phyloP scores from a whole-genome alignment of 2,329 filamentous ascomycete genomes.

The Trichoderma sp. region DNA sequence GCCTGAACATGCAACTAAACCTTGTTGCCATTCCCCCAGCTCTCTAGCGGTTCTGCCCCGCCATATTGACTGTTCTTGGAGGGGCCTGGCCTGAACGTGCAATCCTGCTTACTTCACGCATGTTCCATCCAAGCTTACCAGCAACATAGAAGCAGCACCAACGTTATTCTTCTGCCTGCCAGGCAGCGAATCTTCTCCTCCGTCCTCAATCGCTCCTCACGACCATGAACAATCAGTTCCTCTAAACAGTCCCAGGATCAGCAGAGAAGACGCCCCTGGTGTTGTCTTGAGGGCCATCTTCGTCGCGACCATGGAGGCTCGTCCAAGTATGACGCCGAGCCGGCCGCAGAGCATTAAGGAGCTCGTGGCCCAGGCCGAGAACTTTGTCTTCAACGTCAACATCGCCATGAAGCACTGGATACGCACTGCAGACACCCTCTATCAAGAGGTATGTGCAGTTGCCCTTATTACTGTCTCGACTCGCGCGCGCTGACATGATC shows the following conservation, averaged over 20 bases:
- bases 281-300: background rate
- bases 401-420: slow-evolving; percentile 82
- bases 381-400: slow-evolving; percentile 77
- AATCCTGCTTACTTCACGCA: background rate
- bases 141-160: background rate
- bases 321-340: slow-evolving; percentile 41
- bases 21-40: background rate
- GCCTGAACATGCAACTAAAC: slow-evolving; percentile 21
- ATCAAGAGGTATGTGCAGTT: slow-evolving; percentile 67
- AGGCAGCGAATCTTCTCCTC: slow-evolving; percentile 12
- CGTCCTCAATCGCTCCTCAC: background rate
- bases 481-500: slow-evolving; percentile 31
- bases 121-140: slow-evolving; percentile 20
- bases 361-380: slow-evolving; percentile 72
- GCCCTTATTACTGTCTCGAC: background rate
- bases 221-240: slow-evolving; percentile 25
- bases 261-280: slow-evolving; percentile 21
- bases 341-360: slow-evolving; percentile 72
- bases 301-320: slow-evolving; percentile 36
- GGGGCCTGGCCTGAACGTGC: slow-evolving; percentile 12
- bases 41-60: slow-evolving; percentile 18
- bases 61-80: slow-evolving; percentile 19
- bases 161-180: slow-evolving; percentile 23
- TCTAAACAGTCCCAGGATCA: slow-evolving; percentile 18
- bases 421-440: slow-evolving; percentile 74